Evolutionary conservation across 768 basidiomycete genomes (phyloP).

Genomic region (Lactarius psammicola): DNA sequence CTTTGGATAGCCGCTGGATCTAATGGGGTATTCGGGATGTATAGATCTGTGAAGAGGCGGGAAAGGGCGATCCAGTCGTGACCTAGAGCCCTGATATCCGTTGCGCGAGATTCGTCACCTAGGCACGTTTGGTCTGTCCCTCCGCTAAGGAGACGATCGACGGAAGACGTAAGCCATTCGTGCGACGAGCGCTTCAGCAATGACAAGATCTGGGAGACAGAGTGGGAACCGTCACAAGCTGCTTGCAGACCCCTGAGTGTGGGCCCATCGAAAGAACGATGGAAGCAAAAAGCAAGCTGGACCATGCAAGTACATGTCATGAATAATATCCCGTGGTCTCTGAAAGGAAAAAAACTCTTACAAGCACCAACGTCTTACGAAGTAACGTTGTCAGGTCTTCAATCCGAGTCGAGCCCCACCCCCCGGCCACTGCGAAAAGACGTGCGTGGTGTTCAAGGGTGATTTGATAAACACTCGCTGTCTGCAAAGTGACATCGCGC

Average conservation of each 20-base stretch:
- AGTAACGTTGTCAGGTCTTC: slow-evolving; percentile 17
- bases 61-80: slow-evolving; percentile 60
- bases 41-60: slow-evolving; percentile 61
- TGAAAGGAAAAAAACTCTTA: neutral
- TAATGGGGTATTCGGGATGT: slow-evolving; percentile 79
- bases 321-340: neutral
- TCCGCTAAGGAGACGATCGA: slow-evolving; percentile 11
- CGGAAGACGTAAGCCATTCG: slow-evolving; percentile 9
- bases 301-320: neutral
- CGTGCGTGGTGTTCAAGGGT: slow-evolving; percentile 17
- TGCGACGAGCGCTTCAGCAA: slow-evolving; percentile 21
- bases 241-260: slow-evolving; percentile 10
- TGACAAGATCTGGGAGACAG: slow-evolving; percentile 13
- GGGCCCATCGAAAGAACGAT: slow-evolving; percentile 22
- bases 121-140: neutral
- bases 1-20: slow-evolving; percentile 77
- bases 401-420: slow-evolving; percentile 7
- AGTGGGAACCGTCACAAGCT: neutral
- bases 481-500: slow-evolving; percentile 17
- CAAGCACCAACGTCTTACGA: slow-evolving; percentile 15
- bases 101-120: slow-evolving; percentile 9
- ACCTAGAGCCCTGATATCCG: slow-evolving; percentile 35
- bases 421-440: slow-evolving; percentile 10
- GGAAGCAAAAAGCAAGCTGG: slow-evolving; percentile 23
- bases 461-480: neutral